A percentile compares a stretch with the other conserved stretches of the same genome.
Evolutionary conservation across 2,329 filamentous ascomycete species (phyloP).

Genomic region (Xylaria multiplex): DNA sequence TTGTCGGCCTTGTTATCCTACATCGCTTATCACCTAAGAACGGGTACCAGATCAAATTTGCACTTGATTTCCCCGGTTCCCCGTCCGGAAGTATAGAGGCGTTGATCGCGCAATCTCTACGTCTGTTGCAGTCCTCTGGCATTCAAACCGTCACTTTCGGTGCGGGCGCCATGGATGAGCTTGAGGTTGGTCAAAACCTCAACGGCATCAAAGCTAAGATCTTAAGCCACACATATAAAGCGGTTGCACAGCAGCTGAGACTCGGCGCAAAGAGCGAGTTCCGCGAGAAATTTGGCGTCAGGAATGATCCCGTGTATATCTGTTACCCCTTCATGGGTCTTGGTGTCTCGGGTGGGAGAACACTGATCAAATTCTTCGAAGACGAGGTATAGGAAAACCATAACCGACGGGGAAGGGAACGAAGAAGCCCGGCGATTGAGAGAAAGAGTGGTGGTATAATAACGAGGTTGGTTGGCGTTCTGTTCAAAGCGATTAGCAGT

Average conservation of each 20-base stretch:
- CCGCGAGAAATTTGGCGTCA: conserved; percentile 86
- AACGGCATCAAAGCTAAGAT: conserved; percentile 83
- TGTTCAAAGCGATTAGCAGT: not conserved
- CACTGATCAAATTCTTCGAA: conserved; percentile 91
- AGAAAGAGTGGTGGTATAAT: not conserved
- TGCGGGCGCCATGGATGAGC: conserved; percentile 77
- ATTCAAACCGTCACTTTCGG: conserved; percentile 83
- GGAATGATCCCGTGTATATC: conserved; percentile 86
- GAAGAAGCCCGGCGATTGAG: not conserved
- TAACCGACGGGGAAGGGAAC: conserved; percentile 8
- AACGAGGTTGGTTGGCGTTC: conserved; percentile 18
- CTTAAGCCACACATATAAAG: conserved; percentile 82
- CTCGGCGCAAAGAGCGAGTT: conserved; percentile 84
- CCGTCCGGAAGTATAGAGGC: conserved; percentile 90
- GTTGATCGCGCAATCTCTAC: conserved; percentile 68
- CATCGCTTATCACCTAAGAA: conserved; percentile 82
- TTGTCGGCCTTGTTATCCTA: conserved; percentile 82
- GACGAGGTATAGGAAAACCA: conserved; percentile 56
- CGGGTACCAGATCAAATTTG: conserved; percentile 95
- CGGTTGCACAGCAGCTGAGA: conserved; percentile 51
- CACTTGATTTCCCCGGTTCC: conserved; percentile 88
- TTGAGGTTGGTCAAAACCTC: conserved; percentile 84
- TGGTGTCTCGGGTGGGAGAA: conserved; percentile 81
- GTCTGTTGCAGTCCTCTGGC: conserved; percentile 66
- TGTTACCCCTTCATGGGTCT: conserved; percentile 89